Evolutionary conservation across 768 basidiomycete genomes (phyloP), one percentile per base, ranked within the genome.

Genomic region (Collybia nuda): DNA sequence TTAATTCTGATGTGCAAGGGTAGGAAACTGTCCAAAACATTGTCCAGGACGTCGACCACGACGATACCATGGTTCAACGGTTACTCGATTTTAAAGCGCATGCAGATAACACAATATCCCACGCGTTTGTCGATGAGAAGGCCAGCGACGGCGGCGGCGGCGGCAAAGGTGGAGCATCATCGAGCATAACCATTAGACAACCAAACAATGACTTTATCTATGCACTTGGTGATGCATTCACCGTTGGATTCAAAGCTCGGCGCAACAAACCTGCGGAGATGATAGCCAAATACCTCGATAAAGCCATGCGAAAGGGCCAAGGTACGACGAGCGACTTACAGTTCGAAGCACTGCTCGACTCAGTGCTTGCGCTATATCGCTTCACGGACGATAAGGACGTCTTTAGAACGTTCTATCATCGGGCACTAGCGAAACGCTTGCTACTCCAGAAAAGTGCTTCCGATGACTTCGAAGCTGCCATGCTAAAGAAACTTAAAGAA

Each of bases 371-470:
- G 6, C 68, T 98, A 48, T 96, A 94, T 67, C 75, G 90, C 47
- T 95, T 83, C 64, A 94, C 91, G 4, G 86, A 92, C 45, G 93
- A 95, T 62, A 93, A 93, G 64, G 93, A 97, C 62, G 91, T 96
- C 26, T 98, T 97, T 67, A 82, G 93, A 59, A 86, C 87, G 22
- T 97, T 94, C 68, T 98, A 96, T 66, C 88, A 88, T 67, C 85
- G 91, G 9, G 82, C 86, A 32, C 69, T 97, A 29, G 89, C 93
- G n/a, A 94, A 90, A 72, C 79, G 94, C 48, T 61, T 98, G 51
- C 70, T 98, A 35, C 73, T 95, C n/a, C 85, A 83, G 53, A 84
- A 83, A 63, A 90, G 86, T 46, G 94, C 94, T 0, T 89, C 86
- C 1, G 84, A 90, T 52, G 94, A 95, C 60, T 85, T 91, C 53